phyloP scores from a whole-genome alignment of 345 rosid genomes.

The Xanthoceras sorbifolium region DNA sequence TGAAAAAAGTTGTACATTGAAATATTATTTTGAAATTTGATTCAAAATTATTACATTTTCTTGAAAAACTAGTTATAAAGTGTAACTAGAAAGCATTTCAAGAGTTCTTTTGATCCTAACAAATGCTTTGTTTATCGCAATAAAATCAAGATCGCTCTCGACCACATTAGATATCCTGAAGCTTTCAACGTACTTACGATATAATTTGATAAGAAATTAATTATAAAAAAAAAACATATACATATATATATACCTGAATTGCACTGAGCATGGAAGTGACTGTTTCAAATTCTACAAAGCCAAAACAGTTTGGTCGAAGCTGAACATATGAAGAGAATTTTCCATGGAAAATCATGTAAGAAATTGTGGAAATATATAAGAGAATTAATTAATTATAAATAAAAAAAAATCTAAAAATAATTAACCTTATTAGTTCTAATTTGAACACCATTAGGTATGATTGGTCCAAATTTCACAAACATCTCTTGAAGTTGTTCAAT shows the following conservation, averaged over 20 bases:
- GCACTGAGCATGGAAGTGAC: conserved; percentile 61
- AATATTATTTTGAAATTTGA: background rate
- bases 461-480: conserved; percentile 51
- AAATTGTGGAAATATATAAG: too few species aligned
- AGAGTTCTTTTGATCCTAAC: too few species aligned
- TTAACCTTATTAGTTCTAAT: conserved; percentile 62
- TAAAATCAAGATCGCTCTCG: too few species aligned
- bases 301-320: conserved; percentile 63
- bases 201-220: background rate
- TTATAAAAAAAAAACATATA: background rate
- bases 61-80: background rate
- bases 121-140: too few species aligned
- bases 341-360: background rate
- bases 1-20: conserved; percentile 25
- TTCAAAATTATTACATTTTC: background rate
- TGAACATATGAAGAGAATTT: conserved; percentile 17
- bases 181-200: too few species aligned
- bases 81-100: background rate
- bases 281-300: conserved; percentile 78
- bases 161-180: too few species aligned
- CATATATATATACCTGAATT: conserved; percentile 43
- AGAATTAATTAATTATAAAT: background rate
- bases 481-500: conserved; percentile 38
- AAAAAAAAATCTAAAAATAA: background rate
- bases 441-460: conserved; percentile 53